Evolutionary conservation across 495 filamentous ascomycete species (phyloP).

Genomic region (Lasiosphaeriaceae sp.): DNA sequence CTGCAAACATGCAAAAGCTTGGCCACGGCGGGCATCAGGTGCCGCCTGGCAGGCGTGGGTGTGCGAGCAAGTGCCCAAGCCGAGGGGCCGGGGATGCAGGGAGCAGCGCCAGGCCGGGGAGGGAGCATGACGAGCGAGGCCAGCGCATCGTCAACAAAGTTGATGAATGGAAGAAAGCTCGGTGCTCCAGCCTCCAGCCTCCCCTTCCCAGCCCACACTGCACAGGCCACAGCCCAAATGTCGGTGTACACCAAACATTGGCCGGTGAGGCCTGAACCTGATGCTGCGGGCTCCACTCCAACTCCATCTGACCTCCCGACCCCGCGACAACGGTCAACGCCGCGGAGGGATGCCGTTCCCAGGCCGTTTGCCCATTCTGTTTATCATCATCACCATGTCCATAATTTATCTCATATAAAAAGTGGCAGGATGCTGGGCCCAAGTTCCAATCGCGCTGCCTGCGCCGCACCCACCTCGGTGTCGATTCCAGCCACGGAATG

Average conservation of each 20-base stretch:
- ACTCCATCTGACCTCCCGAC: not conserved
- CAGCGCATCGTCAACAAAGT: slow-evolving; percentile 16
- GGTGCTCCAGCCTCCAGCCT: slow-evolving; percentile 22
- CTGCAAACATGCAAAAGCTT: slow-evolving; percentile 3
- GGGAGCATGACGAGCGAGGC: slow-evolving; percentile 19
- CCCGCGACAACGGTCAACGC: not conserved
- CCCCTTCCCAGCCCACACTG: not conserved
- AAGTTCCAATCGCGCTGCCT: too few species aligned
- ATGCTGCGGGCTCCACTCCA: too few species aligned
- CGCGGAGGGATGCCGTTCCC: too few species aligned
- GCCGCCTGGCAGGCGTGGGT: not conserved
- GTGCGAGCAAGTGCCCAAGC: slow-evolving; percentile 10
- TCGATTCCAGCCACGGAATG: not conserved
- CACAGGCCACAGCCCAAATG: slow-evolving; percentile 22
- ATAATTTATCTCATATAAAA: not conserved
- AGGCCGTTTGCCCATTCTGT: not conserved
- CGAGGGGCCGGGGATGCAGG: slow-evolving; percentile 18
- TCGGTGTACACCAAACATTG: slow-evolving; percentile 25
- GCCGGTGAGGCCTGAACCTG: not conserved
- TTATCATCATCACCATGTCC: not conserved
- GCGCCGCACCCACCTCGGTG: slow-evolving; percentile 4
- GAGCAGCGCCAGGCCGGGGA: slow-evolving; percentile 12
- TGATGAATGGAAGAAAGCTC: slow-evolving; percentile 3
- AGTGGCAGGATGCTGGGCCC: too few species aligned
- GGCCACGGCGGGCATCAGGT: not conserved